Base-by-base conservation (phyloP, 306 rosid genomes). In the Abrus pulchellus region DNA sequence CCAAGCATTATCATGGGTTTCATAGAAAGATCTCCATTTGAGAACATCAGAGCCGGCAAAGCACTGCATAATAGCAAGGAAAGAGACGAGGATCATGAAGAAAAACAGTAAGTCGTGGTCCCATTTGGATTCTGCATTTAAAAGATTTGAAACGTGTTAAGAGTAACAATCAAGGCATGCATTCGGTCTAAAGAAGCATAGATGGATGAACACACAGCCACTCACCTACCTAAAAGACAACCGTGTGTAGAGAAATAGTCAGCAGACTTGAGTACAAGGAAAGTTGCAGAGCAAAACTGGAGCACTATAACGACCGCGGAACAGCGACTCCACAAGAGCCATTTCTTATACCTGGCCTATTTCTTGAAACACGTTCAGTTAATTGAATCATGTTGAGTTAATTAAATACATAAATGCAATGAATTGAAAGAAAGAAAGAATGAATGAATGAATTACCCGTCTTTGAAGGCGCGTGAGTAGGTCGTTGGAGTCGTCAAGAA, bases 241-340 rank as follows among this genome's bases (percentile, higher is more conserved):
- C 47, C 59, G 63, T 29, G 52, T 28, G 68, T 7, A 66, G 88
- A 83, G 47, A 82, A 76, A 78, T 66, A 65, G 77, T 68, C 13
- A 56, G 85, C 71, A 45, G 84, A 64, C 12, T 75, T 49, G 72
- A 82, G 27, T 27, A 94, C 5, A 61, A 94, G 93, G 89, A 80
- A 94, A 36, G 74, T 41, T 34, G 97, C 94, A 27, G 80, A 88
- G 28, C 81, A 34, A 75, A 88, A 84, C 78, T 94, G 98, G 62
- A 94, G 76, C 44, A 86, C 49, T 1, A 85, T 83, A 38, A 92
- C 56, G 4, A 83, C 38, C 5, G 83, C 5, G 0, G 88, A 83
- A 66, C 86, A 81, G 41, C 98, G 93, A 76, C 85, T 89, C 98
- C 98, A 94, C 91, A 89, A 76, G 5, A 92, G 83, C 97, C 98